Conservation (phyloP, 345 rosid genomes). For the Salix dunnii region DNA sequence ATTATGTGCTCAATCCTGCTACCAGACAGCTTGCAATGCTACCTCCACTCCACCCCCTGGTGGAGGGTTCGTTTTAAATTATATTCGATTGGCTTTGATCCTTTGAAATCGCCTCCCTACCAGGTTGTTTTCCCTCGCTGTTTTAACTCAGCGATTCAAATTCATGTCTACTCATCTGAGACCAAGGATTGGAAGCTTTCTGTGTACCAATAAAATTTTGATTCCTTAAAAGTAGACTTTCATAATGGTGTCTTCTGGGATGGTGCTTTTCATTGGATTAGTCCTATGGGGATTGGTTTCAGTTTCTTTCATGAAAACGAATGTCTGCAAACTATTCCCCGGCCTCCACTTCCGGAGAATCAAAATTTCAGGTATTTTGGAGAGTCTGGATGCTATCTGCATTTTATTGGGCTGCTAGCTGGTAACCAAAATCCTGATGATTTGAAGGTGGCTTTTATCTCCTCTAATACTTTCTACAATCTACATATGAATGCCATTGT, state of each 20-base stretch:
- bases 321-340: too few relatives aligned
- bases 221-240: background rate
- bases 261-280: constrained; percentile 15
- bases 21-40: constrained; percentile 4
- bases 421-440: too few relatives aligned
- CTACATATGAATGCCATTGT: too few relatives aligned
- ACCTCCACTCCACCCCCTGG: background rate
- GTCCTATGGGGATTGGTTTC: too few relatives aligned
- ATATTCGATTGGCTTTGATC: constrained; percentile 12
- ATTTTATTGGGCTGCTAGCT: too few relatives aligned
- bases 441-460: too few relatives aligned
- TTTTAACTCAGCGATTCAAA: background rate
- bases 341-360: too few relatives aligned
- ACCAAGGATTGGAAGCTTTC: constrained; percentile 2
- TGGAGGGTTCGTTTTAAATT: background rate
- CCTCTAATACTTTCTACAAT: too few relatives aligned
- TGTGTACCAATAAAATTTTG: background rate
- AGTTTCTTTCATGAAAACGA: too few relatives aligned
- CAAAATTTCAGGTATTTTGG: too few relatives aligned
- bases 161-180: constrained; percentile 15
- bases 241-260: constrained; percentile 11
- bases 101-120: constrained; percentile 11
- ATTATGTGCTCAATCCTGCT: constrained; percentile 19
- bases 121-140: constrained; percentile 8
- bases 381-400: too few relatives aligned